Percentiles rank a stretch among this genome's conserved stretches.
phyloP scores from a whole-genome alignment of 2,329 filamentous ascomycete species.

The Ophiosphaerella korrae region DNA sequence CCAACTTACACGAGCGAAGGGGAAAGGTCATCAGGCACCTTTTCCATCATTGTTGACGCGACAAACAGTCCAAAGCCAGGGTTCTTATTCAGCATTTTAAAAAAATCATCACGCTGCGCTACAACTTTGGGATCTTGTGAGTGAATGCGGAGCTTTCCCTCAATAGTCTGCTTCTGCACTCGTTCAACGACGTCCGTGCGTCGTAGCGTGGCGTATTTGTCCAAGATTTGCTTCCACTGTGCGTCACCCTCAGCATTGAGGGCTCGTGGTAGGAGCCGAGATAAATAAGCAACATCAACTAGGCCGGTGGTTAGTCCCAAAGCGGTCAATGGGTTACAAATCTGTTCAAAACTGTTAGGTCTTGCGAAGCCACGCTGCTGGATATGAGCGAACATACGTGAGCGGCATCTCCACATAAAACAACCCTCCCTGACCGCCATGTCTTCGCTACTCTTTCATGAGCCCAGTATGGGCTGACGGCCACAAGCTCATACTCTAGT shows the following conservation, averaged over 20 bases:
- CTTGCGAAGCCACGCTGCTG: neutral
- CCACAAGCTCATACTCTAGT: neutral
- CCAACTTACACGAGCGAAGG: neutral
- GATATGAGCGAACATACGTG: neutral
- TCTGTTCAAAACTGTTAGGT: neutral
- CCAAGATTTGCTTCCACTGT: neutral
- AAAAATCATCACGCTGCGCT: neutral
- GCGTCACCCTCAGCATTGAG: neutral
- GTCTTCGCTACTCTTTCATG: neutral
- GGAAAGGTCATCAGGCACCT: neutral
- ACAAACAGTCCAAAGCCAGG: neutral
- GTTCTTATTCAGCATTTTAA: neutral
- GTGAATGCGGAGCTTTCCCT: slow-evolving; percentile 1
- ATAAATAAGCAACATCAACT: neutral
- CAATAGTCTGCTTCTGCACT: neutral
- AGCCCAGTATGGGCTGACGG: neutral
- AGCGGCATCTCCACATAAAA: slow-evolving; percentile 1
- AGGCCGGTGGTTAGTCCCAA: neutral
- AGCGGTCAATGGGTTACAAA: neutral
- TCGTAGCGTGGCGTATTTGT: neutral
- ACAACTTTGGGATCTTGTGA: neutral
- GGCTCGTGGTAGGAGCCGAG: neutral
- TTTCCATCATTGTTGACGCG: neutral
- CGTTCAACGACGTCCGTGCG: neutral
- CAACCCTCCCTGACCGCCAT: neutral